These are phyloP conservation scores for Backusella westeae DNA, from an alignment of 192 early-diverging fungal species.

Conservation along the genomic window DNA sequence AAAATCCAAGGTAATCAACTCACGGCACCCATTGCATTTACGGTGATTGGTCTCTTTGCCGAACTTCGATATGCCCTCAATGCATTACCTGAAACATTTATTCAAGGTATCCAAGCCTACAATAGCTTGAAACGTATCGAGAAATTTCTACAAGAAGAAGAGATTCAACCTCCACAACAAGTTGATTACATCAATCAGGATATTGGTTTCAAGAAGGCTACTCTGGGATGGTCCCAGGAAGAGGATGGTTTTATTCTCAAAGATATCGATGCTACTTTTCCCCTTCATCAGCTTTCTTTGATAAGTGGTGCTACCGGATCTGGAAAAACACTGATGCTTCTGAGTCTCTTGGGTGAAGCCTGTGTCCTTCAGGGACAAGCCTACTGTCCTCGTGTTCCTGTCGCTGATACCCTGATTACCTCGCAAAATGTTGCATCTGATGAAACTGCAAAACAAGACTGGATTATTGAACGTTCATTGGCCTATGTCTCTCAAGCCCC, in stretches of 20 bases:
- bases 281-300: constrained; percentile 43
- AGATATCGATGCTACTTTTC: constrained; percentile 44
- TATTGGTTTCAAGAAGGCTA: constrained; percentile 40
- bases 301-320: constrained; percentile 78
- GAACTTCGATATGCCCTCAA: constrained; percentile 81
- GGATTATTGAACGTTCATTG: constrained; percentile 44
- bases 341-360: constrained; percentile 81
- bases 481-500: constrained; percentile 74
- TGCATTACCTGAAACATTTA: constrained; percentile 76
- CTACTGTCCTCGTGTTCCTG: constrained; percentile 29
- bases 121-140: constrained; percentile 43
- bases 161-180: constrained; percentile 29
- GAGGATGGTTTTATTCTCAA: constrained; percentile 45
- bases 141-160: constrained; percentile 44
- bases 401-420: constrained; percentile 15
- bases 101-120: constrained; percentile 61
- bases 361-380: constrained; percentile 30
- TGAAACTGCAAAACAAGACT: constrained; percentile 24
- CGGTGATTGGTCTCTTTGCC: constrained; percentile 84
- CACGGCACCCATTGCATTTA: constrained; percentile 74
- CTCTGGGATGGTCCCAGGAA: constrained; percentile 57
- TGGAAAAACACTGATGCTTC: constrained; percentile 82
- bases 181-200: constrained; percentile 8
- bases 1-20: constrained; percentile 43
- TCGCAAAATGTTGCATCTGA: not conserved